Evolutionary conservation across 768 basidiomycete species (phyloP).

Genomic region (Boletus rubroflammeus): DNA sequence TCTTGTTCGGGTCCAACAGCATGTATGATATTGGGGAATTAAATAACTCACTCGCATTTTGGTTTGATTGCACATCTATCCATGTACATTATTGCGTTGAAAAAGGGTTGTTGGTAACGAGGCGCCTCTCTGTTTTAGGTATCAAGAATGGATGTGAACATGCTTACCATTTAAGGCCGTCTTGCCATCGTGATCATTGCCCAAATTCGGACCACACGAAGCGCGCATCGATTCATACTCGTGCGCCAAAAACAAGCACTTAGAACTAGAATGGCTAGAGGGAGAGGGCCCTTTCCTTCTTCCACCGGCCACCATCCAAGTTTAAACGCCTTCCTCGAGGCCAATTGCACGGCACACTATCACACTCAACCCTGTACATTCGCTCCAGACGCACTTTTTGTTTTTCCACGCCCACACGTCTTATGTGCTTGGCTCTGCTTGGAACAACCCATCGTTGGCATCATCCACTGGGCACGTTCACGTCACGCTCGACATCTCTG

Average conservation of each 20-base stretch:
- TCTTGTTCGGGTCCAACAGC: background rate
- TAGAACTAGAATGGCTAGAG: too few species aligned
- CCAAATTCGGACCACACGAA: background rate
- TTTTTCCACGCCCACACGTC: background rate
- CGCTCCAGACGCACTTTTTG: background rate
- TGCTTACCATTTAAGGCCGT: background rate
- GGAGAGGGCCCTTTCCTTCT: too few species aligned
- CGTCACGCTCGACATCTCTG: background rate
- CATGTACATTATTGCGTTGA: background rate
- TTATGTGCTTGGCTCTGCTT: background rate
- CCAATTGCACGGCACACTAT: background rate
- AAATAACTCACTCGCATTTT: background rate
- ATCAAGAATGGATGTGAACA: too few species aligned
- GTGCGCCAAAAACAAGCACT: too few species aligned
- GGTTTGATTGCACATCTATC: background rate
- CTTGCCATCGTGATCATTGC: background rate
- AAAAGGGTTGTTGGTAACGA: background rate
- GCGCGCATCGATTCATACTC: background rate
- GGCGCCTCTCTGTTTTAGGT: too few species aligned
- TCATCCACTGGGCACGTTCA: background rate
- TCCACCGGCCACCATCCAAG: too few species aligned
- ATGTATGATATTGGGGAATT: background rate
- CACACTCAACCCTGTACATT: too few species aligned
- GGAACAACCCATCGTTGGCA: background rate
- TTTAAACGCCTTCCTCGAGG: background rate